Evolutionary conservation across 768 basidiomycete species (phyloP).

Genomic region (Lanmaoa pseudosensibilis): DNA sequence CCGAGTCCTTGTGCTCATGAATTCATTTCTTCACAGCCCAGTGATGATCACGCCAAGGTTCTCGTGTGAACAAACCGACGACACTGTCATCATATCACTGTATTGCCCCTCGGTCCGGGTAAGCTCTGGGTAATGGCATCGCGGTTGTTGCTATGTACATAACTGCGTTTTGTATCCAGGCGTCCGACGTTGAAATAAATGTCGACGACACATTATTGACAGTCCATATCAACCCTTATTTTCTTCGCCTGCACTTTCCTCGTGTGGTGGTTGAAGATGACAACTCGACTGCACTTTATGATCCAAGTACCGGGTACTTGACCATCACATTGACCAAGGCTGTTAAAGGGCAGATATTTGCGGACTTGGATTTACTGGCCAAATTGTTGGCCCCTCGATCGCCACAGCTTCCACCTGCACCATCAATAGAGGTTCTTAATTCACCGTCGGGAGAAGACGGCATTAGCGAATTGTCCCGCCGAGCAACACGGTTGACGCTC

Average conservation of each 20-base stretch:
- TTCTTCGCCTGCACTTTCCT: constrained; percentile 75
- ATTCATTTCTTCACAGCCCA: not conserved
- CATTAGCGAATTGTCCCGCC: constrained; percentile 43
- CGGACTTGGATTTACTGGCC: constrained; percentile 76
- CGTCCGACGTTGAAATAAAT: constrained; percentile 77
- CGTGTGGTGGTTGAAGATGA: constrained; percentile 65
- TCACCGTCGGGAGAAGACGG: constrained; percentile 30
- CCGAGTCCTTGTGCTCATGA: not conserved
- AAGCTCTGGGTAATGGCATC: constrained; percentile 26
- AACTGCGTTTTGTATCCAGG: constrained; percentile 44
- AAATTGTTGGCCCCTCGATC: constrained; percentile 72
- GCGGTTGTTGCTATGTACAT: constrained; percentile 9
- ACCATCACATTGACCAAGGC: constrained; percentile 73
- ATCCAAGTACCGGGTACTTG: constrained; percentile 76
- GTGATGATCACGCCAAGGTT: constrained; percentile 78
- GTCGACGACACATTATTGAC: constrained; percentile 70
- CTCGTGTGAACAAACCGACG: constrained; percentile 61
- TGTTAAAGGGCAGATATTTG: constrained; percentile 61
- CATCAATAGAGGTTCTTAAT: constrained; percentile 60
- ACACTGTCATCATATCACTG: constrained; percentile 54
- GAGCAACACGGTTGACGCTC: constrained; percentile 47
- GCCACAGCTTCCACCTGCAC: constrained; percentile 32
- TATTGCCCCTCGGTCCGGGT: constrained; percentile 76
- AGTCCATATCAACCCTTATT: constrained; percentile 82
- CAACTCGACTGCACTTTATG: constrained; percentile 67